phyloP scores from a whole-genome alignment of 352 stramenopile species.

The Globisporangium radiosum region DNA sequence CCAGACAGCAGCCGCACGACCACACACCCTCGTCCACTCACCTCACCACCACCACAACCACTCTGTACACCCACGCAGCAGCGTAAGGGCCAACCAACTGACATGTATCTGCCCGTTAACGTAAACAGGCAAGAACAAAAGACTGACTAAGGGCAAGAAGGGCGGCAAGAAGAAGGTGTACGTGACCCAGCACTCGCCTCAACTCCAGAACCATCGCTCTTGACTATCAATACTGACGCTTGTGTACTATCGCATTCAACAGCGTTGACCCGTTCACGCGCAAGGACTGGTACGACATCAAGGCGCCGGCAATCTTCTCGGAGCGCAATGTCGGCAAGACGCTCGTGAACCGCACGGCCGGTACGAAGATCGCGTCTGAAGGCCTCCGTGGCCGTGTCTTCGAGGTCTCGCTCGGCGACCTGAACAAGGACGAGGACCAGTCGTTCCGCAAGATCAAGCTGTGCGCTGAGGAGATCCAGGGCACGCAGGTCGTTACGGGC shows the following conservation, averaged over 20 bases:
- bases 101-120: too few relatives aligned
- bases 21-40: not conserved
- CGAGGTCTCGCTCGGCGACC: slow-evolving; percentile 97
- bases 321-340: slow-evolving; percentile 98
- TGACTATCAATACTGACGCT: slow-evolving; percentile 6
- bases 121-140: slow-evolving; percentile 84
- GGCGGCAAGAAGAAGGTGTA: slow-evolving; percentile 91
- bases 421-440: slow-evolving; percentile 98
- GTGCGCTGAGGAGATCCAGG: slow-evolving; percentile 97
- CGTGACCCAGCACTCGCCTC: slow-evolving; percentile 15
- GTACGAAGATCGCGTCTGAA: slow-evolving; percentile 97
- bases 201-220: not conserved
- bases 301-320: slow-evolving; percentile 97
- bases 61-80: too few relatives aligned
- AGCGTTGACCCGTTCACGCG: slow-evolving; percentile 98
- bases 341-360: slow-evolving; percentile 96
- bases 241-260: slow-evolving; percentile 11
- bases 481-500: slow-evolving; percentile 78
- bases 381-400: slow-evolving; percentile 98
- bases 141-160: slow-evolving; percentile 90
- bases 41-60: not conserved
- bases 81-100: too few relatives aligned
- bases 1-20: not conserved
- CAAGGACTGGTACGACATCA: slow-evolving; percentile 97
- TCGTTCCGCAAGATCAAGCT: slow-evolving; percentile 99